Evolutionary conservation across 2,329 filamentous ascomycete genomes (phyloP).

Genomic region (Calonectria pseudoturangicola): DNA sequence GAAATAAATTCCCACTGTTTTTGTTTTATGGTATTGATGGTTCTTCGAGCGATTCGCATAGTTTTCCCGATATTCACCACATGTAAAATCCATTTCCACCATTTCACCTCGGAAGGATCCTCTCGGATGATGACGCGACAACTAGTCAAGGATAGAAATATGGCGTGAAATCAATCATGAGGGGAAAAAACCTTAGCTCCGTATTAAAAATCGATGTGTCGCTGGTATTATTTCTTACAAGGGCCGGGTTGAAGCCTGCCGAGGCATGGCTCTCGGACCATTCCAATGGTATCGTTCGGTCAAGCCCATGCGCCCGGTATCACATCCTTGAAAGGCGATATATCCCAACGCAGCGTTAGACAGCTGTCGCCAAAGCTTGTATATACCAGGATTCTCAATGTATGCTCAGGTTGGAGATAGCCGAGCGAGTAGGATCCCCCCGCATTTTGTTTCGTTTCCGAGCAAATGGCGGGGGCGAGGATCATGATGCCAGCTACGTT

Average conservation of each 20-base stretch:
- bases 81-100: not conserved
- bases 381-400: slow-evolving; percentile 2
- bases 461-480: slow-evolving; percentile 17
- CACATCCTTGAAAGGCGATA: not conserved
- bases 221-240: not conserved
- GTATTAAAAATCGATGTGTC: not conserved
- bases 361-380: slow-evolving; percentile 1
- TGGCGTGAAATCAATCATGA: not conserved
- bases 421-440: slow-evolving; percentile 17
- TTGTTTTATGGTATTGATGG: no score
- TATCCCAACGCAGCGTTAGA: not conserved
- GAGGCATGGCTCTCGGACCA: not conserved
- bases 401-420: slow-evolving; percentile 19
- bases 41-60: no score
- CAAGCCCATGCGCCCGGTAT: not conserved
- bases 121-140: not conserved
- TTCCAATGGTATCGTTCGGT: not conserved
- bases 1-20: no score
- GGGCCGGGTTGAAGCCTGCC: not conserved
- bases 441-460: slow-evolving; percentile 22
- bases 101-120: not conserved
- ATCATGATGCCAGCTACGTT: slow-evolving; percentile 16
- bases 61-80: not conserved
- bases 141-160: not conserved
- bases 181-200: not conserved